Evolutionary conservation across 2,329 filamentous ascomycete species (phyloP), one percentile per base, ranked within the genome.

Genomic region (Neonectria neomacrospora): DNA sequence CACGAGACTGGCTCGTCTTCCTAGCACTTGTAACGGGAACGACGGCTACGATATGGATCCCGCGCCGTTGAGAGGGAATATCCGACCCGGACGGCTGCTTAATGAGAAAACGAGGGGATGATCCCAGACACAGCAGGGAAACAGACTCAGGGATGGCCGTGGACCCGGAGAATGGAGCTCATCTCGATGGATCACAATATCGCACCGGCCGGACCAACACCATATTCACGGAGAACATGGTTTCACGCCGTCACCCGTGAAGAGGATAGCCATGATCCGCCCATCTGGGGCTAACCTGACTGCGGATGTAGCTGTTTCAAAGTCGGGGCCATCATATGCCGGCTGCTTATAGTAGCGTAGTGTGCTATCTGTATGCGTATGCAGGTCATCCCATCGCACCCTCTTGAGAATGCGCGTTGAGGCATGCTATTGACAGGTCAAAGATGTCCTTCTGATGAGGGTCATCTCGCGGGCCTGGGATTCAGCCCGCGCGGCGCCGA

Each of bases 11-110:
- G 61, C 58, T 30, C 57, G 62, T 65, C 23, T 67, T 61, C 68
- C 65, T 64, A 18, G 32, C 50, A 58, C 54, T 44, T 54, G 54
- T 51, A 65, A 71, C 71, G 71, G 71, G 71, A 73, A 67, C 66
- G 64, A 73, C 69, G 69, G 71, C 62, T 63, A 70, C 56, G 52
- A 62, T 68, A 73, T 70, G 69, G 67, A 66, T 60, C 64, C 66
- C 60, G 65, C 63, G 68, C 67, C 68, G 66, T 66, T 72, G 58
- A 66, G 52, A 59, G 66, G 60, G 55, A 61, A 67, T 55, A 65
- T 57, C 64, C 54, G 59, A 63, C 66, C 66, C 66, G 52, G 57
- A 62, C 54, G 41, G 34, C n/a, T 41, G 48, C 41, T 57, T 48
- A 41, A 57, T 54, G 20, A n/a, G 22, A 34, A 54, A 48, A 37